Evolutionary conservation across 306 rosid genomes (phyloP).

Genomic region (Trifolium repens): DNA sequence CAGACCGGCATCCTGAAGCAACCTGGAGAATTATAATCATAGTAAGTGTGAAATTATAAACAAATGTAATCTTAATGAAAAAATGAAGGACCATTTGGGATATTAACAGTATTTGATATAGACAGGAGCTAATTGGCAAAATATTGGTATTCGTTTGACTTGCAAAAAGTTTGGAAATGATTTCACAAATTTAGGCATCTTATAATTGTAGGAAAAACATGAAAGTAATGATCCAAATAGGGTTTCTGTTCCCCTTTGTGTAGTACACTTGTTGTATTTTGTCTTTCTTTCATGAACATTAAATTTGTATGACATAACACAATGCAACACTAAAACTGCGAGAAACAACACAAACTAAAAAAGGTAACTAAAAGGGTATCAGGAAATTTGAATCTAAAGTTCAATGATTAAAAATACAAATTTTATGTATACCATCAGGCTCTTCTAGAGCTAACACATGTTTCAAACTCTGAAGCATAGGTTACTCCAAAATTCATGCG

Average conservation of each 20-base stretch:
- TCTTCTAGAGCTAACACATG: background rate
- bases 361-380: background rate
- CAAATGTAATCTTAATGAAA: slow-evolving; percentile 27
- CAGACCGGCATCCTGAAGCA: slow-evolving; percentile 85
- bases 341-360: background rate
- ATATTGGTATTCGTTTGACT: too few relatives aligned
- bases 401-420: background rate
- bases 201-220: background rate
- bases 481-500: too few relatives aligned
- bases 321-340: background rate
- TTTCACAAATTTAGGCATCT: background rate
- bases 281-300: background rate
- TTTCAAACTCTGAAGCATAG: too few relatives aligned
- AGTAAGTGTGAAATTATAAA: slow-evolving; percentile 28
- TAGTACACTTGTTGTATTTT: background rate
- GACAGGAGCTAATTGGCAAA: background rate
- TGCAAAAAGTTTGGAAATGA: too few relatives aligned
- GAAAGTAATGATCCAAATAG: background rate
- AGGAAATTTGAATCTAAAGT: background rate
- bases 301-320: background rate
- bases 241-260: background rate
- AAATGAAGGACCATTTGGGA: slow-evolving; percentile 8
- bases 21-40: slow-evolving; percentile 56
- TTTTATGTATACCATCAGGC: background rate
- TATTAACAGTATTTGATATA: background rate